Base-by-base conservation (phyloP, 2,329 filamentous ascomycete species). In the Diplodia intermedia region DNA sequence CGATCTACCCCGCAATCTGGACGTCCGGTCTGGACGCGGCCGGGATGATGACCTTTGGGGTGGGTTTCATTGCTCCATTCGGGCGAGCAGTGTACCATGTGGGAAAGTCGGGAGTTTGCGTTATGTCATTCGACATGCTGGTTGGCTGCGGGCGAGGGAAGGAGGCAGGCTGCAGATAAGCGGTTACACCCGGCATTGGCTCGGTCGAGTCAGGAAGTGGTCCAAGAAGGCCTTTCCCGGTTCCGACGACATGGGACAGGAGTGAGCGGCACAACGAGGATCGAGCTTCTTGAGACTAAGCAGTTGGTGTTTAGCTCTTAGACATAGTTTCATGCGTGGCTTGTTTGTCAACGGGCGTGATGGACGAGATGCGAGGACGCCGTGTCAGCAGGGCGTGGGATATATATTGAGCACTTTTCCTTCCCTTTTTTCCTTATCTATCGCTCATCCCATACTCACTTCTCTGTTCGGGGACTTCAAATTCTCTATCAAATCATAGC, bases 41-140 rank as follows among this genome's bases (percentile, higher is more conserved):
- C 4, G 31, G 14, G n/a, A 31, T 36, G 60, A 62, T 62, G 60
- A 38, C 29, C 29, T 29, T 52, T 33, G 29, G 23, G 47, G 31
- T 49, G 60, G 60, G 53, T 63, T 52, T 33, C 11, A 63, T 63
- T 63, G 60, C 60, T 63, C 60, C 47, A 63, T 63, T 63, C 29
- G 60, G 60, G 18, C 9, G 11, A 14, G 43, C 12, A 18, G 12
- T 31, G 60, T 38, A 52, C 40, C 20, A 5, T 26, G 40, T 63
- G 47, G 57, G 40, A 29, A 11, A n/a, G 38, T 63, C 57, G 60
- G 60, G 60, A 63, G 31, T 63, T 63, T 52, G 60, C 60, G 60
- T 63, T 63, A 63, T 63, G 60, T 63, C 60, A 63, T 52, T 52
- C 26, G 29, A 33, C 9, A 47, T 31, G 47, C 4, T 63, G 60